These are phyloP conservation scores for Furcasterigmium sp. DNA, from an alignment of 2,329 filamentous ascomycete genomes.

Conservation along the genomic window DNA sequence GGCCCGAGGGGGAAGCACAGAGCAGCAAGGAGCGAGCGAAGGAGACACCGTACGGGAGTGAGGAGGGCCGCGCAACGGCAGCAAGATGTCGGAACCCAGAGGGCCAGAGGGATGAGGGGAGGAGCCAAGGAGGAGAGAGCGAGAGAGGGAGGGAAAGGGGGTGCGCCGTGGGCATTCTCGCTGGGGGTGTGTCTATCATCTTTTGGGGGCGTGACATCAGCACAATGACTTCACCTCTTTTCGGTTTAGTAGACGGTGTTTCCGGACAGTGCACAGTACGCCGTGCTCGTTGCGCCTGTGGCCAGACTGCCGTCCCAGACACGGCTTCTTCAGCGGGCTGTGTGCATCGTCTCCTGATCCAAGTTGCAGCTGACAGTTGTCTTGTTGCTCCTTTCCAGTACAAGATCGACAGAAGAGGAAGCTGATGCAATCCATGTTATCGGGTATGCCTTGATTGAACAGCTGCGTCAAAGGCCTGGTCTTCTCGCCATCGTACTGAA, in stretches of 20 bases:
- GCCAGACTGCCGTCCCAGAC: too few relatives aligned
- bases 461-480: too few relatives aligned
- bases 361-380: too few relatives aligned
- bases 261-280: background rate
- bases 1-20: background rate
- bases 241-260: background rate
- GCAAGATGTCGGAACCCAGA: constrained; percentile 7
- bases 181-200: background rate
- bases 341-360: too few relatives aligned
- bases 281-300: too few relatives aligned
- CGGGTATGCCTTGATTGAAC: too few relatives aligned
- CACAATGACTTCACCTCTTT: background rate
- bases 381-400: too few relatives aligned
- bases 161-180: constrained; percentile 2
- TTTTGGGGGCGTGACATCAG: background rate
- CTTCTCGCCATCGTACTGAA: too few relatives aligned
- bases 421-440: too few relatives aligned
- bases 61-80: background rate
- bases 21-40: background rate
- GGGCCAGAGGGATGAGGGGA: constrained; percentile 3
- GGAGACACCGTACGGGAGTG: background rate
- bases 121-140: constrained; percentile 6
- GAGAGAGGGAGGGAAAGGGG: constrained; percentile 1
- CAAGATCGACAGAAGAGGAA: too few relatives aligned
- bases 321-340: too few relatives aligned